Percentiles rank a stretch among this genome's conserved stretches.
phyloP scores from a whole-genome alignment of 2,329 filamentous ascomycete species.

The Aspergillus melleus region DNA sequence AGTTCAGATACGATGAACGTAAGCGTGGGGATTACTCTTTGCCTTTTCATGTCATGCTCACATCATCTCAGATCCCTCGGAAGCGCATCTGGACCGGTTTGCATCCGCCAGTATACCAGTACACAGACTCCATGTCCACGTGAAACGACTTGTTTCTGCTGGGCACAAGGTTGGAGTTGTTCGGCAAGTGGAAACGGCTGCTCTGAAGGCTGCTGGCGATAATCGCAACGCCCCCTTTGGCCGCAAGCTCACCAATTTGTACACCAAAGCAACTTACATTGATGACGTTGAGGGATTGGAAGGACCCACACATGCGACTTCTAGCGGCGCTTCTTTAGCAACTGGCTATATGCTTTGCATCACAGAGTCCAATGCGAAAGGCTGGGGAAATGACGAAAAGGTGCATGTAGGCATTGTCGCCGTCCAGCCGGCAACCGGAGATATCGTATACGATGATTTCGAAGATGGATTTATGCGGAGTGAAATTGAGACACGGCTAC shows the following conservation, averaged over 20 bases:
- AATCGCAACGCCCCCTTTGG: constrained; percentile 92
- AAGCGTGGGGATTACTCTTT: constrained; percentile 30
- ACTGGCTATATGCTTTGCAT: constrained; percentile 92
- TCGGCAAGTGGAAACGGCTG: constrained; percentile 90
- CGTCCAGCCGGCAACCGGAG: constrained; percentile 91
- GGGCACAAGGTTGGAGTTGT: constrained; percentile 97
- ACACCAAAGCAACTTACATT: constrained; percentile 97
- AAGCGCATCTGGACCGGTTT: constrained; percentile 88
- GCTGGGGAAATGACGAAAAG: constrained; percentile 84
- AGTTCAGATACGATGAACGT: constrained; percentile 90
- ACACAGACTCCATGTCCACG: constrained; percentile 86
- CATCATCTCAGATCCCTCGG: constrained; percentile 65
- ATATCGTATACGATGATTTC: constrained; percentile 94
- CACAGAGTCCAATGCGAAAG: constrained; percentile 78
- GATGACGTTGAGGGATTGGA: constrained; percentile 86
- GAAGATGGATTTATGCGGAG: constrained; percentile 97
- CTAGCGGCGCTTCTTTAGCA: constrained; percentile 57
- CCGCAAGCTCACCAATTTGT: constrained; percentile 90
- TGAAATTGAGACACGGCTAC: constrained; percentile 89
- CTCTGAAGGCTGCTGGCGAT: constrained; percentile 90
- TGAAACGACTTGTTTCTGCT: constrained; percentile 85
- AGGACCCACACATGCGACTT: constrained; percentile 52
- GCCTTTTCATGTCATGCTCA: not conserved
- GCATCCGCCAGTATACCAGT: constrained; percentile 95
- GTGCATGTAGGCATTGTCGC: constrained; percentile 89